Evolutionary conservation across 768 basidiomycete genomes (phyloP), one percentile per base, ranked within the genome.

Genomic region (Leccinum obscurum): DNA sequence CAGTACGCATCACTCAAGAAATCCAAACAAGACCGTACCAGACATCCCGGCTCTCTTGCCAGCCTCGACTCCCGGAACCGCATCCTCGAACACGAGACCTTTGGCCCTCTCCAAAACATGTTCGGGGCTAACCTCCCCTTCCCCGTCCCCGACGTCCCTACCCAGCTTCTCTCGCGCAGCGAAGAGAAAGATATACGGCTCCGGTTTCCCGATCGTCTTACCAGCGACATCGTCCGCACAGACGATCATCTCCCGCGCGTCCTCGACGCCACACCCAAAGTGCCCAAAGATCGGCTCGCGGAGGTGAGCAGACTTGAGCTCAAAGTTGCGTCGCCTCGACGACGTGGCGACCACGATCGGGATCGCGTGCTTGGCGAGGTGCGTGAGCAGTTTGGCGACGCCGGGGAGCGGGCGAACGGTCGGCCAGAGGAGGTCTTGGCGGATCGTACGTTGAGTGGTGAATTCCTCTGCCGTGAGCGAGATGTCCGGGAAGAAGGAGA

Each of bases 31-130:
- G 22, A 2, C 66, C 81, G 39, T 57, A 93, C 93, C 92, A 58
- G 86, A 82, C 93, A 95, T 94, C 11, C 90, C 92, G 3, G 92
- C 92, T 58, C 89, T 80, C 69, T 89, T 90, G 4, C 87, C 93
- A 7, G 92, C 91, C 64, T 88, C 84, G 63, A 95, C 77, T 0
- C 93, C 93, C 0, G 83, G 83, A 46, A 91, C 73, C 4, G 85
- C 85, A 70, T 95, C 93, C 73, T 95, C 93, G 60, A 95, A 90
- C 2, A 95, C 86, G 1, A 95, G 76, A 0, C 91, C 91, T 60
- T 78, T 84, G 34, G 71, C 71, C 44, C 90, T 78, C 70, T 86
- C 86, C 35, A 64, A 69, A 37, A 65, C 65, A 65, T 85, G 75
- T 44, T 66, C 72, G 20, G 77, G 72, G 4, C 69, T 72, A 14